phyloP scores from a whole-genome alignment of 805 yeast species.

The Candida boleticola region DNA sequence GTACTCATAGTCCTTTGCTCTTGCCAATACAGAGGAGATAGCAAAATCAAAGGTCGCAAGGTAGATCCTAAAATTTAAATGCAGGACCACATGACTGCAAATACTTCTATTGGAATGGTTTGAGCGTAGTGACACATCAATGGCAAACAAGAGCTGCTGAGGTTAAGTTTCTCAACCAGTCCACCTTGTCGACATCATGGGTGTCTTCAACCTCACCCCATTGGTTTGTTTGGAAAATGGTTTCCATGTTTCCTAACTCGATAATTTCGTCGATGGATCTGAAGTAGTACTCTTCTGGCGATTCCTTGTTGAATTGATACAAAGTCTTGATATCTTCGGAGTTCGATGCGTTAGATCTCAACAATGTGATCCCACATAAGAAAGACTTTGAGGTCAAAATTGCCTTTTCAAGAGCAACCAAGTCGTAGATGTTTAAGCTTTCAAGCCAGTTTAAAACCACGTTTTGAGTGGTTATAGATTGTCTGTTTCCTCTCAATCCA shows the following conservation, averaged over 20 bases:
- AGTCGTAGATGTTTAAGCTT: conserved; percentile 65
- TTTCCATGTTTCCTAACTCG: conserved; percentile 76
- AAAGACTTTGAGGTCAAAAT: conserved; percentile 83
- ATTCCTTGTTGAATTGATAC: conserved; percentile 35
- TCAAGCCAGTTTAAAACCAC: conserved; percentile 67
- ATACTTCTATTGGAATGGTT: too few species aligned
- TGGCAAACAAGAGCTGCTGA: conserved; percentile 59
- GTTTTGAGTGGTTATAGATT: conserved; percentile 53
- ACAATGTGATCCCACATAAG: conserved; percentile 70
- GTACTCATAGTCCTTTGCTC: too few species aligned
- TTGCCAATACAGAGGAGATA: too few species aligned
- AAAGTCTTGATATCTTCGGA: conserved; percentile 15
- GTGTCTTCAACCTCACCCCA: conserved; percentile 99
- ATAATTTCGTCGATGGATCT: conserved; percentile 68
- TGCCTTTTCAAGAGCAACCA: conserved; percentile 89
- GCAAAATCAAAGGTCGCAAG: too few species aligned
- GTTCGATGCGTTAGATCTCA: conserved; percentile 45
- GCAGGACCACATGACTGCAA: too few species aligned
- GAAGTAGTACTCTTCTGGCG: conserved; percentile 30
- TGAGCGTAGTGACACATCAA: too few species aligned
- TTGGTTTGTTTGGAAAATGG: conserved; percentile 75
- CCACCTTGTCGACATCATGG: conserved; percentile 95
- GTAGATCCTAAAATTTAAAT: too few species aligned
- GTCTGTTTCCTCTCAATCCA: conserved; percentile 81
- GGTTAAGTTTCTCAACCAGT: conserved; percentile 77